phyloP scores from a whole-genome alignment of 257 asterid genomes.

The Solanum chmielewskii region DNA sequence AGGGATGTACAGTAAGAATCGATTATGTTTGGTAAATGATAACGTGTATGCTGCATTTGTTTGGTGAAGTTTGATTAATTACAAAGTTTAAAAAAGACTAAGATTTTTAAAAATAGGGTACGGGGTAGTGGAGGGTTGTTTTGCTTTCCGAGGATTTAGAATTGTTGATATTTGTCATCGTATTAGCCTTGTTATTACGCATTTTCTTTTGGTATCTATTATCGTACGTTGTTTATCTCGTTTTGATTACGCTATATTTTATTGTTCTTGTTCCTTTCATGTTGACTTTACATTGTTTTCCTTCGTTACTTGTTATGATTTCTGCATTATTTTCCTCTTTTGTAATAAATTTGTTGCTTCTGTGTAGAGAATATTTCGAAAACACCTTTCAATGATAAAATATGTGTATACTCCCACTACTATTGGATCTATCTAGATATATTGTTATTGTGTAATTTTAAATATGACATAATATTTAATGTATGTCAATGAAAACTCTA shows the following conservation, averaged over 20 bases:
- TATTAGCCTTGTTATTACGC: background rate
- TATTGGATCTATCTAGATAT: background rate
- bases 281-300: too few relatives aligned
- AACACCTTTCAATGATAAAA: too few relatives aligned
- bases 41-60: background rate
- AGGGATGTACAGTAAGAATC: background rate
- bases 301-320: too few relatives aligned
- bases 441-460: background rate
- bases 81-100: background rate
- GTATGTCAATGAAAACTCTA: background rate
- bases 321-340: background rate
- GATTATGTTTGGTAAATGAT: background rate
- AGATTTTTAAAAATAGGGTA: background rate
- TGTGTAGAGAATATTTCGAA: too few relatives aligned
- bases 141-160: too few relatives aligned
- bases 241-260: too few relatives aligned
- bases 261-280: too few relatives aligned
- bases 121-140: too few relatives aligned
- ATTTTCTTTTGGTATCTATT: too few relatives aligned
- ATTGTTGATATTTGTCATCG: too few relatives aligned
- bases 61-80: background rate
- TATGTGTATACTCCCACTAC: background rate
- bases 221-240: background rate
- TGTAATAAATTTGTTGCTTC: too few relatives aligned
- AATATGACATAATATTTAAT: background rate